A percentile compares a stretch with the other conserved stretches of the same genome.
phyloP scores from a whole-genome alignment of 306 rosid species.

The Quercus gilva region DNA sequence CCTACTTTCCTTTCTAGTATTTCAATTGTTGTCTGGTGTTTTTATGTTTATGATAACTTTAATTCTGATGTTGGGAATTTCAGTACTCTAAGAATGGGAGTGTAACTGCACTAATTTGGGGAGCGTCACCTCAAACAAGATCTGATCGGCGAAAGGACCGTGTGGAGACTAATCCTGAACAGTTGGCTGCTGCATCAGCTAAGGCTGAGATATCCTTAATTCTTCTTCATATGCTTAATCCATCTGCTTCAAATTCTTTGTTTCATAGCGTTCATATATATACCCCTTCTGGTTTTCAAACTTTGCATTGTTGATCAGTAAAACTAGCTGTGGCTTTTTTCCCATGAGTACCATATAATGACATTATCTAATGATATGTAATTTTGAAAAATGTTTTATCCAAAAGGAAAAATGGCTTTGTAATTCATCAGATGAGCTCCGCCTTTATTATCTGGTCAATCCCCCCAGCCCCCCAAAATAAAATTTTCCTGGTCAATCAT shows the following conservation, averaged over 20 bases:
- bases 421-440: not conserved
- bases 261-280: not conserved
- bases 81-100: conserved; percentile 70
- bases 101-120: conserved; percentile 94
- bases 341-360: not conserved
- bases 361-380: not conserved
- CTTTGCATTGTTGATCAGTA: not conserved
- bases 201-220: conserved; percentile 84
- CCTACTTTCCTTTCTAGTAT: not conserved
- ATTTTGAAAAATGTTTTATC: not conserved
- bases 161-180: conserved; percentile 96
- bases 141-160: conserved; percentile 95
- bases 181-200: conserved; percentile 95
- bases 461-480: too few species aligned
- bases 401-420: not conserved
- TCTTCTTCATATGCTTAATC: conserved; percentile 2
- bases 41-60: not conserved
- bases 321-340: not conserved
- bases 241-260: not conserved
- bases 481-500: not conserved
- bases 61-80: conserved; percentile 25
- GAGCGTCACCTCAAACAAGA: conserved; percentile 95
- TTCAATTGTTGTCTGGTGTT: not conserved
- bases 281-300: not conserved
- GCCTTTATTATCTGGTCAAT: not conserved